These are phyloP conservation scores for Flaveria ramosissima DNA, from an alignment of 129 eudicot genomes.

Conservation along the genomic window DNA sequence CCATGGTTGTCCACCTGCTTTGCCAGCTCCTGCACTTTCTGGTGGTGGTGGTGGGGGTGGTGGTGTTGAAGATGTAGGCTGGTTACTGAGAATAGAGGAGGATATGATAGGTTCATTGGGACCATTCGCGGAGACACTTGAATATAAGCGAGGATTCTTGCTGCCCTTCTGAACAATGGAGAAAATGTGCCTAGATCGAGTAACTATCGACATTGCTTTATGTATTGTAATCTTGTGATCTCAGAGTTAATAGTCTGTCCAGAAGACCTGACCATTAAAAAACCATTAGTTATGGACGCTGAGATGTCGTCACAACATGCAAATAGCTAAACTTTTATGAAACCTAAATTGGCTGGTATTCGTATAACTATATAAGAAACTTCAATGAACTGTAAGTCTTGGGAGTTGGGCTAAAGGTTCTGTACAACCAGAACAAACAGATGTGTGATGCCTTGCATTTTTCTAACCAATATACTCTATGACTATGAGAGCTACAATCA, in stretches of 20 bases:
- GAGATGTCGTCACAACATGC: conserved; percentile 7
- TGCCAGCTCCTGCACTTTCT: conserved; percentile 27
- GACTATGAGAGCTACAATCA: background rate
- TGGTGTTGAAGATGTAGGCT: conserved; percentile 23
- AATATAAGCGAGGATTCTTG: conserved; percentile 42
- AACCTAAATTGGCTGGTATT: background rate
- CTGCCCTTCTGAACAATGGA: conserved; percentile 40
- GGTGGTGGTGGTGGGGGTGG: conserved; percentile 48
- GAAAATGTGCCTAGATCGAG: conserved; percentile 45
- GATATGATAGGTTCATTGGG: conserved; percentile 51
- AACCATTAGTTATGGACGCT: background rate
- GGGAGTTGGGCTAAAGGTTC: conserved; percentile 4
- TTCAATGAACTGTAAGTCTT: conserved; percentile 11
- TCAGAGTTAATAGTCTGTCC: background rate
- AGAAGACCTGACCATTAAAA: background rate
- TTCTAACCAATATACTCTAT: background rate
- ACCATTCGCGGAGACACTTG: conserved; percentile 41
- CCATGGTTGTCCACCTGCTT: conserved; percentile 44
- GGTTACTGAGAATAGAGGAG: conserved; percentile 32
- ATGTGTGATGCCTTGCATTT: background rate
- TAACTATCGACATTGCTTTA: conserved; percentile 56
- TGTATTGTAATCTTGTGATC: conserved; percentile 5
- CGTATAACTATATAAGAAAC: no score
- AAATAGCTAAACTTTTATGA: conserved; percentile 6
- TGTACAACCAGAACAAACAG: conserved; percentile 3